Evolutionary conservation across 768 basidiomycete species (phyloP).

Genomic region (Hypholoma sublateritium): DNA sequence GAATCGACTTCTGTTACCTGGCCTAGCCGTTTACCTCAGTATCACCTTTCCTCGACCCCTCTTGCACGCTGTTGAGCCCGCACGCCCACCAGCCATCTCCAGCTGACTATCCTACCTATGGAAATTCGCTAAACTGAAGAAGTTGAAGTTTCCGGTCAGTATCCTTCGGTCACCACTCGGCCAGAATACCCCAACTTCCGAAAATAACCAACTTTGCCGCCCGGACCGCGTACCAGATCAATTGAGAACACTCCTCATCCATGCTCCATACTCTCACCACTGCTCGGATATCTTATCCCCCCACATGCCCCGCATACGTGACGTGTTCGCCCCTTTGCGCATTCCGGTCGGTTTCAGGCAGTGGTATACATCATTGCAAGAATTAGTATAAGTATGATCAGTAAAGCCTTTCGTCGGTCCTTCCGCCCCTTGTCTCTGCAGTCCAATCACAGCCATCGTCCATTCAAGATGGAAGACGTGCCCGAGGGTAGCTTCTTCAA

Average conservation of each 20-base stretch:
- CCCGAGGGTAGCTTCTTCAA: conserved; percentile 30
- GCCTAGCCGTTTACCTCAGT: neutral
- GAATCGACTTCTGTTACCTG: neutral
- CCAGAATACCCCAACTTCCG: no score
- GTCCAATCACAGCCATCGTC: neutral
- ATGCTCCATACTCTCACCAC: conserved; percentile 1
- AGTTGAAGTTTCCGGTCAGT: no score
- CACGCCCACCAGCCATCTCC: no score
- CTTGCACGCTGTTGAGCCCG: no score
- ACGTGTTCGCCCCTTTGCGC: neutral
- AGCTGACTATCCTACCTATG: no score
- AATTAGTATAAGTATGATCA: conserved; percentile 3
- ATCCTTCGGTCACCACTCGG: no score
- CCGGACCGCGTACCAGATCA: no score
- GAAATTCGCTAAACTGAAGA: no score
- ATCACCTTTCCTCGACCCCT: neutral
- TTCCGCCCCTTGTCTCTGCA: neutral
- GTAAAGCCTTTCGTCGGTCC: neutral
- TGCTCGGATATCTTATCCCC: conserved; percentile 1
- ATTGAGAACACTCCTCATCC: neutral
- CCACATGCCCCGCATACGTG: conserved; percentile 7
- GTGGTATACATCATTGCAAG: neutral
- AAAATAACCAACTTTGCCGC: no score
- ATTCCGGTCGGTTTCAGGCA: neutral
- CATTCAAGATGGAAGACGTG: neutral